Base-by-base conservation (phyloP, 1,284 basidiomycete species). In the Ganoderma lingzhi region DNA sequence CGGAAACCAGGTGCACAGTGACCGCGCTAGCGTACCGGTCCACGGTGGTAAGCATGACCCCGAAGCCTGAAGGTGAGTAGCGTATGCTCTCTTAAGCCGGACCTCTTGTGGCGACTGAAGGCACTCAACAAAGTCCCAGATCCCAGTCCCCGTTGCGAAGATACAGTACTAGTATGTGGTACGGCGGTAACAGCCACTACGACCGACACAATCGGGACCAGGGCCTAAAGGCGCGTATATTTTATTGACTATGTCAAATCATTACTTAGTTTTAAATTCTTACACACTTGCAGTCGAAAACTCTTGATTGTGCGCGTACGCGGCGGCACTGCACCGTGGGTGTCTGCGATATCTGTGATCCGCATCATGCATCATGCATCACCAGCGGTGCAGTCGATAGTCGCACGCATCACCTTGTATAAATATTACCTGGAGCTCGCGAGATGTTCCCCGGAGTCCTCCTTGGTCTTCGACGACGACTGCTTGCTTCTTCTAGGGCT, bases 361-460 rank as follows among this genome's bases (percentile, higher is more conserved):
- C 48, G 48, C 48, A 53, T 23, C 23, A 23, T 23, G 23, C 23
- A 23, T 23, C 23, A 23, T 23, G 23, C 23, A 23, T 53, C 48
- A 53, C 48, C 48, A 53, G 23, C 48, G 28, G 23, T 53, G 23
- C 48, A 53, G 48, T 10, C 23, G 4, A 30, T 28, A 53, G 48
- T 53, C 48, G 48, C 48, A 28, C 48, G 6, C 10, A 10, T 6
- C 12, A 10, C 48, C 48, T 28, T 9, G 48, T 53, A 53, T 53
- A 53, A 53, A 53, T 53, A 28, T 23, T 14, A n/a, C 48, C 3
- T 28, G 23, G 48, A n/a, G 12, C 48, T 5, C 23, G 28, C 23
- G 9, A 53, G 23, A 53, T 53, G 48, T 53, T 53, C 48, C 48
- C n/a, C 48, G 48, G n/a, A 53, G 48, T 53, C 48, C 48, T 28